Conservation (phyloP, 768 basidiomycete species). For the Kwoniella botswanensis region DNA sequence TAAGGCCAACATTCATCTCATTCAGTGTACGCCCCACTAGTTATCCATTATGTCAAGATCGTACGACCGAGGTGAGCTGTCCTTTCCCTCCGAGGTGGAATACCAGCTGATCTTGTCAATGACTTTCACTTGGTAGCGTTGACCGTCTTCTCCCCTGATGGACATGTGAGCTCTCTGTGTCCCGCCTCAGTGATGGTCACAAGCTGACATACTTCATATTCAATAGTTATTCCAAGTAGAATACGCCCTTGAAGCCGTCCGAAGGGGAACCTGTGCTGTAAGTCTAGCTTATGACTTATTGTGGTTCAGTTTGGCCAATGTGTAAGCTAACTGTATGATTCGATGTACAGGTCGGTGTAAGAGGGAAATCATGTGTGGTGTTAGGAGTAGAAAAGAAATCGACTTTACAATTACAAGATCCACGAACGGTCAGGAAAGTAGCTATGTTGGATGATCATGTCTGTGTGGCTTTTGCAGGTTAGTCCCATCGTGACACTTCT, state of each 20-base stretch:
- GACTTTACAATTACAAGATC: slow-evolving; percentile 94
- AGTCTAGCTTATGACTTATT: slow-evolving; percentile 54
- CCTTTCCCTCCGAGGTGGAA: not conserved
- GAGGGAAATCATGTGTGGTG: slow-evolving; percentile 92
- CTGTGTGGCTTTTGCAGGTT: slow-evolving; percentile 96
- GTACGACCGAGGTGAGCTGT: slow-evolving; percentile 84
- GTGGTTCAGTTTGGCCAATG: no score
- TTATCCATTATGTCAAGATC: slow-evolving; percentile 68
- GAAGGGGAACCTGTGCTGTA: slow-evolving; percentile 96
- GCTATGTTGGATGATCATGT: slow-evolving; percentile 98
- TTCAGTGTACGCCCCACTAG: no score
- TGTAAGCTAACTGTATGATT: not conserved
- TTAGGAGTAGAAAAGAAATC: slow-evolving; percentile 99
- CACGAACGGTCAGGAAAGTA: slow-evolving; percentile 94
- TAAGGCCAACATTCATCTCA: no score
- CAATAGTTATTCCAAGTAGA: slow-evolving; percentile 73
- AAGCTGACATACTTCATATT: slow-evolving; percentile 21
- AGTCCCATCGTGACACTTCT: slow-evolving; percentile 41
- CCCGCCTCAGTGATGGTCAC: not conserved
- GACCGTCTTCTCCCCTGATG: slow-evolving; percentile 98
- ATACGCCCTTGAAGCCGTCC: slow-evolving; percentile 96
- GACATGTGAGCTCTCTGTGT: slow-evolving; percentile 68
- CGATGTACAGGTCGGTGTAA: slow-evolving; percentile 79
- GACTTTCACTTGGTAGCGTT: slow-evolving; percentile 66
- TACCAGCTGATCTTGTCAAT: slow-evolving; percentile 8